Base-by-base conservation (phyloP, 352 stramenopile species). In the Saprolegnia parasitica region DNA sequence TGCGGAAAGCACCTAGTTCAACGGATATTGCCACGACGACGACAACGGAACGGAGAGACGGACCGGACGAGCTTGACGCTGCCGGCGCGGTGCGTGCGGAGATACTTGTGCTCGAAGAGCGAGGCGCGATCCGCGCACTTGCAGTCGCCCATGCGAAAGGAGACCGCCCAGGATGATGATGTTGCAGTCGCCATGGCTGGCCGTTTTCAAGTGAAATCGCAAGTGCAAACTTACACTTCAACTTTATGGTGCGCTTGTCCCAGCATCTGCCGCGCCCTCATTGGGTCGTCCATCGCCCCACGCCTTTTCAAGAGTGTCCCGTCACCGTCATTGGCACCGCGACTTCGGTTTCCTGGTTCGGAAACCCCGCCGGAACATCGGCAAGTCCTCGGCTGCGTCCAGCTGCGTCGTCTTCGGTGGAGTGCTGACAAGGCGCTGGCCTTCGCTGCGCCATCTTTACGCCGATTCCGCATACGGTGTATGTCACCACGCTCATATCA, bases 1-100 rank as follows among this genome's bases (percentile, higher is more conserved):
- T 68, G 62, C 15, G 62, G 62, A 61, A 68, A 68, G 23, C 62
- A 68, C 40, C 62, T 68, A 70, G 2, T 35, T n/a, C n/a, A n/a
- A n/a, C n/a, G n/a, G n/a, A n/a, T n/a, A n/a, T n/a, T n/a, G n/a
- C n/a, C n/a, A n/a, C n/a, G n/a, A n/a, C n/a, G n/a, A n/a, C n/a
- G n/a, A n/a, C n/a, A n/a, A n/a, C n/a, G n/a, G 23, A 58, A 8
- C 52, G 8, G 16, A 42, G 24, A 35, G 13, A 24, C 52, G 13
- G 1, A 60, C 52, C 52, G 52, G 13, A 60, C 13, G 35, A 70
- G 42, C 54, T 70, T 70, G 26, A 70, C n/a, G 21, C 50, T 70
- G 49, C 50, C 50, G 18, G 63, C 16, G 29, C 63, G 63, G 39
- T 70, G 50, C 23, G 63, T 70, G 21, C 60, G 52, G 11, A 60